Evolutionary conservation across 176 grass and related monocot species (phyloP), one percentile per base, ranked within the genome.

Genomic region (Musa itinerans): DNA sequence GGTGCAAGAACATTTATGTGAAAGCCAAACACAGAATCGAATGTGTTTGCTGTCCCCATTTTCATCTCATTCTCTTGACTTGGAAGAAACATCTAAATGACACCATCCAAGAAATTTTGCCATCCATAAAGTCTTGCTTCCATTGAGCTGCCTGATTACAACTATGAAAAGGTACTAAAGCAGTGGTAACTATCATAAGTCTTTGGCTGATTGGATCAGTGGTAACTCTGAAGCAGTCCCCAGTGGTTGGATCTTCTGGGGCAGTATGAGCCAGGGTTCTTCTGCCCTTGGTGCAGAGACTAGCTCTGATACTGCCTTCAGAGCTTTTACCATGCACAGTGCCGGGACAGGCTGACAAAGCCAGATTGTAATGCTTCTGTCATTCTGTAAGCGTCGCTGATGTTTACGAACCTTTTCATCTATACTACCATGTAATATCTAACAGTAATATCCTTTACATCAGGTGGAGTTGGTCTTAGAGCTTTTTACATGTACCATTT

Each of bases 11-110:
- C 56, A 29, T 96, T 68, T 78, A 96, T 81, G 71, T 96, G 65
- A 96, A 92, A 92, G 73, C 92, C 64, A 87, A 96, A 27, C 73
- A 90, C 89, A 21, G 76, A 92, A 72, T 96, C 93, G 68, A 96
- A 92, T 63, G 93, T 92, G 81, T 88, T 84, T 87, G 64, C 27
- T 68, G 11, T 6, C 11, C 14, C 75, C 29, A 29, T 29, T 29
- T 29, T 29, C 29, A 29, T 29, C 29, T 29, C 29, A 71, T 71
- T 53, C 51, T 76, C 24, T 83, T 56, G 29, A 29, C 75, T 11
- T 58, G 9, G 52, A 62, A 74, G 22, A 23, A 48, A 24, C 51
- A 26, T 50, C 73, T 23, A 71, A 43, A 80, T 63, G 53, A 27
- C 14, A 90, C 88, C 79, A 75, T 96, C 25, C 82, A 80, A 53